A percentile compares a stretch with the other conserved stretches of the same genome.
Conservation (phyloP, 371 early-diverging fungal genomes). For the Mucor plumbeus region DNA sequence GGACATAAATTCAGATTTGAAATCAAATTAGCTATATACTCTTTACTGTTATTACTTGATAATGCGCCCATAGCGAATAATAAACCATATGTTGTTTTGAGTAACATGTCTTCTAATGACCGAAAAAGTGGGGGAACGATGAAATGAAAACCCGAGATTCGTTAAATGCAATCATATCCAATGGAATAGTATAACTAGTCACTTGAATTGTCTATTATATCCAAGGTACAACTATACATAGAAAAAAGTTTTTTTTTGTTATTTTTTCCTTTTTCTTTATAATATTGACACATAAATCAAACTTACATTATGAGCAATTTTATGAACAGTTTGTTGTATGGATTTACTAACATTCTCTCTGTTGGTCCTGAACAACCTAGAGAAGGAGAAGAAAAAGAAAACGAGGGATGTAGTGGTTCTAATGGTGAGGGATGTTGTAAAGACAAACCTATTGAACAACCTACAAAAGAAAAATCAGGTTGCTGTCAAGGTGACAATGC, state of each 20-base stretch:
- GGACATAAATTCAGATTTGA: no score
- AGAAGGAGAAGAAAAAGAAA: slow-evolving; percentile 15
- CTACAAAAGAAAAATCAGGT: slow-evolving; percentile 1
- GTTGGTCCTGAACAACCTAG: slow-evolving; percentile 40
- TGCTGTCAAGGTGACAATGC: slow-evolving; percentile 19
- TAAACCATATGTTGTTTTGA: no score
- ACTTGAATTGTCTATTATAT: not conserved
- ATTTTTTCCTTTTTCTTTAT: not conserved
- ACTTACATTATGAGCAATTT: slow-evolving; percentile 42
- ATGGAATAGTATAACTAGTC: not conserved
- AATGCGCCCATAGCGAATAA: no score
- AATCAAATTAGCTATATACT: no score
- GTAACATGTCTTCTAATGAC: no score
- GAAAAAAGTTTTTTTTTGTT: not conserved
- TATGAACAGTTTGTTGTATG: slow-evolving; percentile 47
- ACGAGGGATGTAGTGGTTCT: slow-evolving; percentile 28
- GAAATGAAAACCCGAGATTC: no score
- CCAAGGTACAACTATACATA: not conserved
- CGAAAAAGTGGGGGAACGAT: no score
- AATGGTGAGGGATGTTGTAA: slow-evolving; percentile 40
- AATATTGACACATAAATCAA: not conserved
- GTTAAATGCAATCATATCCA: not conserved
- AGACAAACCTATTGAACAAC: slow-evolving; percentile 6
- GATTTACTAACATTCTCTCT: slow-evolving; percentile 52
- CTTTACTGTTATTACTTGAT: no score